These are phyloP conservation scores for Aspergillus tubingensis DNA, from an alignment of 2,329 filamentous ascomycete species.

Conservation along the genomic window DNA sequence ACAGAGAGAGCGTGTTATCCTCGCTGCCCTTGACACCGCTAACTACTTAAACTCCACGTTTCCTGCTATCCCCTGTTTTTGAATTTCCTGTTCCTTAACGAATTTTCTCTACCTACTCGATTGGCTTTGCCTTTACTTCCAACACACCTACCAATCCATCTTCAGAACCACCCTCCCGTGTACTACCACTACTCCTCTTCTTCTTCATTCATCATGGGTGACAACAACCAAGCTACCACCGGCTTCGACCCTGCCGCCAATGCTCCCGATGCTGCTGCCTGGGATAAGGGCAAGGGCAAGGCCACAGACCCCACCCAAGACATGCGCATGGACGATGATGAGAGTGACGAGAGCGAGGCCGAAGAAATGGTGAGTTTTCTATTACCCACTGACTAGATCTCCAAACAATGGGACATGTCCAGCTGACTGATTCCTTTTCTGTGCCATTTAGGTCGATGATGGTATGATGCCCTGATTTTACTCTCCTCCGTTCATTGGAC, in stretches of 20 bases:
- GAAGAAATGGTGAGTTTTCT: conserved; percentile 40
- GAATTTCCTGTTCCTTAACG: conserved; percentile 32
- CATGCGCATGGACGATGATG: conserved; percentile 71
- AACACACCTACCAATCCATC: conserved; percentile 15
- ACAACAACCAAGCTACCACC: conserved; percentile 32
- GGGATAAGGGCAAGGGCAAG: conserved; percentile 86
- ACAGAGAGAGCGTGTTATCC: background rate
- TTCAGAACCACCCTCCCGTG: background rate
- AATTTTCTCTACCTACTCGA: conserved; percentile 57
- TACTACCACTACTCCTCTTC: conserved; percentile 2
- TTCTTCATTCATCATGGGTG: conserved; percentile 34
- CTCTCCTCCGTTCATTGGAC: background rate
- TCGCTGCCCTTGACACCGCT: conserved; percentile 19
- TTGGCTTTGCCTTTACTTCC: conserved; percentile 46
- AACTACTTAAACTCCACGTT: conserved; percentile 15
- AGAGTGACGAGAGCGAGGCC: conserved; percentile 65
- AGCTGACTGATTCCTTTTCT: background rate
- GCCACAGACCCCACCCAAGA: conserved; percentile 60
- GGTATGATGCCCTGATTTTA: background rate
- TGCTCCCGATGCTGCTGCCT: conserved; percentile 41
- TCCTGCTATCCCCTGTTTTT: background rate
- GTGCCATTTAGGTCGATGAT: conserved; percentile 1
- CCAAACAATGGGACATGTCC: background rate
- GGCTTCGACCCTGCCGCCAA: conserved; percentile 44
- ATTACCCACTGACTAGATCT: background rate